These are phyloP conservation scores for Botryotinia narcissicola DNA, from an alignment of 2,329 filamentous ascomycete species.

Conservation along the genomic window DNA sequence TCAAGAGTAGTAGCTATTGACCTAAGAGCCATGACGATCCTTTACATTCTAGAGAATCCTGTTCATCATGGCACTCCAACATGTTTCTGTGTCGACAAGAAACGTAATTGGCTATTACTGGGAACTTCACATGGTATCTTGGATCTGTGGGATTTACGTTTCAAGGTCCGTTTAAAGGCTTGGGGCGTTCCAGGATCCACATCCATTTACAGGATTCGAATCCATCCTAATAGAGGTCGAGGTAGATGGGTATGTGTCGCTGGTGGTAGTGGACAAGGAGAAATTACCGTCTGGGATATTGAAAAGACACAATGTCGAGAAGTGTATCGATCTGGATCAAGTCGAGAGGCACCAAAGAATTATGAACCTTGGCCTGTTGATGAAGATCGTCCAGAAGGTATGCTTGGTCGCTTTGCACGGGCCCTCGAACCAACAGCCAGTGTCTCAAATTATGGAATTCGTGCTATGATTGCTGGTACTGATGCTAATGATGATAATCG, in stretches of 20 bases:
- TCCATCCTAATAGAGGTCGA: conserved; percentile 76
- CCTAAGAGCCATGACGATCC: conserved; percentile 76
- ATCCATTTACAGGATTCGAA: conserved; percentile 72
- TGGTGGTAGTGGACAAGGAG: conserved; percentile 80
- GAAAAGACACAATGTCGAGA: conserved; percentile 87
- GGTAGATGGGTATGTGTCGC: conserved; percentile 86
- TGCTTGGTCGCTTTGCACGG: conserved; percentile 81
- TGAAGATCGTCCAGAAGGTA: conserved; percentile 80
- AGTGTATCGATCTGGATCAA: conserved; percentile 70
- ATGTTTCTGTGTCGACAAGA: conserved; percentile 84
- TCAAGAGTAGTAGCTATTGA: conserved; percentile 84
- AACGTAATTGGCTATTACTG: conserved; percentile 84
- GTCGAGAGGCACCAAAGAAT: conserved; percentile 58
- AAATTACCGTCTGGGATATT: conserved; percentile 93
- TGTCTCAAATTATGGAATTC: conserved; percentile 60
- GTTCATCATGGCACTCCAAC: conserved; percentile 89
- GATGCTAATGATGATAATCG: conserved; percentile 67
- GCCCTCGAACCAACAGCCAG: conserved; percentile 60
- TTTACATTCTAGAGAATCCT: conserved; percentile 81
- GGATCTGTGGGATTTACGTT: conserved; percentile 95
- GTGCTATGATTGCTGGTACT: conserved; percentile 70
- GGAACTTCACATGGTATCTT: conserved; percentile 92
- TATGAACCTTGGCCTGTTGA: conserved; percentile 89
- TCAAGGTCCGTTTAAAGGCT: conserved; percentile 79
- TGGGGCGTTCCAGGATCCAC: conserved; percentile 84